phyloP scores from a whole-genome alignment of 495 filamentous ascomycete species.

The Podospora comata region DNA sequence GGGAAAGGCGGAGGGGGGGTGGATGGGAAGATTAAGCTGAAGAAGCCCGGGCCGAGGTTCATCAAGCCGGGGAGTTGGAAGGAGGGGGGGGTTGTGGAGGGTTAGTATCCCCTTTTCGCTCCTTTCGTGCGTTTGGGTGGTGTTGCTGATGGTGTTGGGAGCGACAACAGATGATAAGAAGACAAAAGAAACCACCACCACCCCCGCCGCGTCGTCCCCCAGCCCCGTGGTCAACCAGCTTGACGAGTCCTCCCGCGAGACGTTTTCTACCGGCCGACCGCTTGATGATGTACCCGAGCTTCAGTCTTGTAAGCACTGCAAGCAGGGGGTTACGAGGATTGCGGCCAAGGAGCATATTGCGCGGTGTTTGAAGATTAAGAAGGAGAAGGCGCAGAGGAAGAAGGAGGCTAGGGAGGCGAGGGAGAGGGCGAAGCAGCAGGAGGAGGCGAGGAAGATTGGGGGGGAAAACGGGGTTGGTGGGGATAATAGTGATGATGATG shows the following conservation, averaged over 20 bases:
- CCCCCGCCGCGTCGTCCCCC: constrained; percentile 44
- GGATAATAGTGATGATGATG: constrained; percentile 72
- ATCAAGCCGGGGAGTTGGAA: constrained; percentile 56
- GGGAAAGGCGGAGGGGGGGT: not conserved
- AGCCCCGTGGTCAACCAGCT: constrained; percentile 67
- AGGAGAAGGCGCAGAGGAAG: constrained; percentile 70
- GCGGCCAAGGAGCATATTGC: constrained; percentile 63
- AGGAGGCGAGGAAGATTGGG: constrained; percentile 57
- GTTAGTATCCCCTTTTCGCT: constrained; percentile 37
- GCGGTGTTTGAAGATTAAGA: constrained; percentile 69
- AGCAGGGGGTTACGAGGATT: constrained; percentile 63
- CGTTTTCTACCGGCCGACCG: constrained; percentile 71
- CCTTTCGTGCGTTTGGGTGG: constrained; percentile 2
- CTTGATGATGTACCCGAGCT: constrained; percentile 65
- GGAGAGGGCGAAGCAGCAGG: constrained; percentile 62
- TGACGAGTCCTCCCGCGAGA: constrained; percentile 62
- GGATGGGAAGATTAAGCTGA: constrained; percentile 57
- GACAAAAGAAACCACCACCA: constrained; percentile 28
- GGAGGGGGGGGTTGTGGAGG: constrained; percentile 50
- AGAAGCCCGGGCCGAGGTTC: constrained; percentile 59
- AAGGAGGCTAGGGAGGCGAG: constrained; percentile 74
- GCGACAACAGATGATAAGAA: constrained; percentile 41
- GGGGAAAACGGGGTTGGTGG: constrained; percentile 54
- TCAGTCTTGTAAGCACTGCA: constrained; percentile 79
- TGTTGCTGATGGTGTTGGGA: constrained; percentile 31